Conservation (phyloP, 2,329 filamentous ascomycete genomes). For the Trichoderma sp. region DNA sequence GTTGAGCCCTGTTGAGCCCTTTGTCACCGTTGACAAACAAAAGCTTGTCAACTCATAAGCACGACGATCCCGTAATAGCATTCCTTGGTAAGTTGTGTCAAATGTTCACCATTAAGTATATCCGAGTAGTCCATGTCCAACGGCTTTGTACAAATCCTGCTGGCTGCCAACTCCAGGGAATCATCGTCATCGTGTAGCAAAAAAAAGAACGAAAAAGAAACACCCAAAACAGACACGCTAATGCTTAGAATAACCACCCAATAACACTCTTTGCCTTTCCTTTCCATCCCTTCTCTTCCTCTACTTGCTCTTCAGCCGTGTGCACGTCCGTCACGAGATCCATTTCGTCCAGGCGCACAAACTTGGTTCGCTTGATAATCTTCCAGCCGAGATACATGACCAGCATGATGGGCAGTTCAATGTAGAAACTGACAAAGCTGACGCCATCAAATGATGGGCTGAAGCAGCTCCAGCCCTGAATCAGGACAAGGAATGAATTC, state of each 20-base stretch:
- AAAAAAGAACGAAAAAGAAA: neutral
- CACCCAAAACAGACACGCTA: neutral
- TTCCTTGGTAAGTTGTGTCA: neutral
- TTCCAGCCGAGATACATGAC: slow-evolving; percentile 73
- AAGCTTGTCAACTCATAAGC: neutral
- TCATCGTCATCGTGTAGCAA: neutral
- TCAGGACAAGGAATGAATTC: slow-evolving; percentile 60
- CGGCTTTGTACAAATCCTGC: slow-evolving; percentile 15
- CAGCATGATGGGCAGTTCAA: slow-evolving; percentile 62
- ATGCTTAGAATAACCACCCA: slow-evolving; percentile 39
- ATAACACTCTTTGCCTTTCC: slow-evolving; percentile 29
- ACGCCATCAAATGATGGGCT: slow-evolving; percentile 58
- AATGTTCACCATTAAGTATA: neutral
- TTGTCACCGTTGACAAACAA: slow-evolving; percentile 9
- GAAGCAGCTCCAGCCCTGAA: slow-evolving; percentile 66
- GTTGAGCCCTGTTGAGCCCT: neutral
- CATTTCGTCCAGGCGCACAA: slow-evolving; percentile 57
- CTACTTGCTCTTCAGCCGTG: slow-evolving; percentile 42
- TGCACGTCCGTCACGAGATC: slow-evolving; percentile 65
- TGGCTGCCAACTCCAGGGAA: slow-evolving; percentile 1
- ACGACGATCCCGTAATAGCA: neutral
- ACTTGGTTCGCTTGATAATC: slow-evolving; percentile 63
- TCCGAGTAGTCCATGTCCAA: neutral
- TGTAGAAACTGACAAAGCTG: slow-evolving; percentile 64
- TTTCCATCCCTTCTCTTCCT: slow-evolving; percentile 51